Evolutionary conservation across 805 yeast genomes (phyloP).

Genomic region (Candida ipomoeae): DNA sequence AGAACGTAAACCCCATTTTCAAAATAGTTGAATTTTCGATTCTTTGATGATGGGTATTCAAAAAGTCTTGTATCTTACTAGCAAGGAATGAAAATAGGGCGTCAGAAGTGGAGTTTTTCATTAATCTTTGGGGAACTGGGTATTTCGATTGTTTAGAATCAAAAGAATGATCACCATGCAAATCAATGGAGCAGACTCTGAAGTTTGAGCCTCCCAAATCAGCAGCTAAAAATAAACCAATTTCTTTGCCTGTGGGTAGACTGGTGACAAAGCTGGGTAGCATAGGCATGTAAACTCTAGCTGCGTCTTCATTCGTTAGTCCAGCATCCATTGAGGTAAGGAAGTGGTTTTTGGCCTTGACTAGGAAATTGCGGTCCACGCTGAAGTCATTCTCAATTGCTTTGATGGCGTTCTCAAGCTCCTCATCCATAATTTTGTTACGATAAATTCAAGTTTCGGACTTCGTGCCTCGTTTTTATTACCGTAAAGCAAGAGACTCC

Average conservation of each 20-base stretch:
- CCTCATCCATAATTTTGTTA: constrained; percentile 13
- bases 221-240: constrained; percentile 81
- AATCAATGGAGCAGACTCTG: constrained; percentile 82
- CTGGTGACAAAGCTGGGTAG: constrained; percentile 87
- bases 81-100: constrained; percentile 77
- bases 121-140: constrained; percentile 72
- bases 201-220: constrained; percentile 97
- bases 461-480: background rate
- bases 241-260: constrained; percentile 81
- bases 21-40: constrained; percentile 31
- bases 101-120: constrained; percentile 59
- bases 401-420: constrained; percentile 25
- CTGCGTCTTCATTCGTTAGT: constrained; percentile 36
- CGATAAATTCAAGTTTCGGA: background rate
- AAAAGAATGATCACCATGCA: constrained; percentile 78
- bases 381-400: constrained; percentile 39
- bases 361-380: constrained; percentile 39
- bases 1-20: constrained; percentile 88
- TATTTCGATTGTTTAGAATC: constrained; percentile 69
- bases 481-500: background rate
- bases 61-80: constrained; percentile 58
- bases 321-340: constrained; percentile 61
- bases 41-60: constrained; percentile 61
- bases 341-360: constrained; percentile 51
- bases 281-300: constrained; percentile 65